A percentile compares a stretch with the other conserved stretches of the same genome.
Evolutionary conservation across 257 asterid species (phyloP).

Genomic region (Lycium ferocissimum): DNA sequence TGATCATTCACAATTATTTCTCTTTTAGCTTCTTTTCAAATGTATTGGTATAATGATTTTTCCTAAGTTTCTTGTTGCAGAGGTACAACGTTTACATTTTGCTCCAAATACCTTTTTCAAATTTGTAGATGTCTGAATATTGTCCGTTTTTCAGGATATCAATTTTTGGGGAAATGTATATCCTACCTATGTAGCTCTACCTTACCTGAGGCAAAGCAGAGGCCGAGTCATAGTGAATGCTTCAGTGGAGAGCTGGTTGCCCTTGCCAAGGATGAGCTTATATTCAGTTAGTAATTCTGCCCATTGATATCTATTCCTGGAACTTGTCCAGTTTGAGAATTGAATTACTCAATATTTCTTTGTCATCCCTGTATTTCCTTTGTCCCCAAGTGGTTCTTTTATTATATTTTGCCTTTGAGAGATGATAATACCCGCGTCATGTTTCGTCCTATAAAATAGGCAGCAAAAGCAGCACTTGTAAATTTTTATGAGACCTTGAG

Average conservation of each 20-base stretch:
- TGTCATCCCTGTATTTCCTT: background rate
- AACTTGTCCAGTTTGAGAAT: background rate
- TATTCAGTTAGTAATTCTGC: slow-evolving; percentile 64
- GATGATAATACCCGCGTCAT: background rate
- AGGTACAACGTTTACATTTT: background rate
- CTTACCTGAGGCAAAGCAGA: slow-evolving; percentile 67
- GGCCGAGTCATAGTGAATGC: slow-evolving; percentile 87
- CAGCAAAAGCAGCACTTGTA: slow-evolving; percentile 83
- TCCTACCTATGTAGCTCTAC: slow-evolving; percentile 90
- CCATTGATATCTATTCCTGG: background rate
- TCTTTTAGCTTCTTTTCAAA: background rate
- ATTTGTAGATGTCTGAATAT: background rate
- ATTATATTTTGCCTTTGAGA: background rate
- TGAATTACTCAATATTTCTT: background rate
- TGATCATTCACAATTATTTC: background rate
- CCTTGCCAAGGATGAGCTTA: slow-evolving; percentile 95
- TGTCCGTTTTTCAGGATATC: slow-evolving; percentile 62
- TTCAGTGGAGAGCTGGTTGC: slow-evolving; percentile 89
- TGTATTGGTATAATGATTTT: background rate
- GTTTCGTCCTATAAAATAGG: slow-evolving; percentile 42
- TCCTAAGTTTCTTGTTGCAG: background rate
- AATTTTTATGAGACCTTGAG: slow-evolving; percentile 89
- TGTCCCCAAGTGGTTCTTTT: background rate
- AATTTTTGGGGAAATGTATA: slow-evolving; percentile 97
- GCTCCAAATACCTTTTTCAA: background rate